phyloP scores from a whole-genome alignment of 2,329 filamentous ascomycete species.

The Tolypocladium paradoxum region DNA sequence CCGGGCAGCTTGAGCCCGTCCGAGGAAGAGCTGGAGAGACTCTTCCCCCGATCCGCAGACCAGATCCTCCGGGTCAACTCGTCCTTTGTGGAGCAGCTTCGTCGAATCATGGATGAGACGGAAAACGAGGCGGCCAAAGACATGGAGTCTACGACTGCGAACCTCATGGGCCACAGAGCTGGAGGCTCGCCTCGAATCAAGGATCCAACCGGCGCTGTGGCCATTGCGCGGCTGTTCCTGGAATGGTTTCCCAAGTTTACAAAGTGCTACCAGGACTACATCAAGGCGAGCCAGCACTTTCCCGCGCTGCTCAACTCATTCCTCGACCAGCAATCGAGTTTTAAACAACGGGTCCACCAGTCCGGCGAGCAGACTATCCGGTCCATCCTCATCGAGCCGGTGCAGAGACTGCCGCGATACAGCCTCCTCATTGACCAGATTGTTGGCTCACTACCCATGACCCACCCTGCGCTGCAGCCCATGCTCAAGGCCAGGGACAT shows the following conservation, averaged over 20 bases:
- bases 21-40: conserved; percentile 57
- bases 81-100: conserved; percentile 67
- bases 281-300: conserved; percentile 80
- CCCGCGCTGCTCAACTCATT: conserved; percentile 71
- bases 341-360: conserved; percentile 68
- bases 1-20: conserved; percentile 59
- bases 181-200: conserved; percentile 37
- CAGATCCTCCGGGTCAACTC: conserved; percentile 74
- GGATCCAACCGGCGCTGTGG: conserved; percentile 68
- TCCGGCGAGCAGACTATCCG: conserved; percentile 84
- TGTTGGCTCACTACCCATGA: conserved; percentile 70
- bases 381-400: conserved; percentile 89
- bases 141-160: conserved; percentile 48
- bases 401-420: conserved; percentile 88
- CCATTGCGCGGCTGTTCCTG: conserved; percentile 69
- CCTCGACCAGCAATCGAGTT: conserved; percentile 70
- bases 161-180: conserved; percentile 29
- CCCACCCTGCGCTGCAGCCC: conserved; percentile 71
- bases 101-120: conserved; percentile 67
- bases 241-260: conserved; percentile 93
- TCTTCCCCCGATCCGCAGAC: conserved; percentile 76
- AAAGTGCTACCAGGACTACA: conserved; percentile 85
- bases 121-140: conserved; percentile 71
- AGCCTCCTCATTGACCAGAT: conserved; percentile 96
- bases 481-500: conserved; percentile 87